phyloP scores from a whole-genome alignment of 2,329 filamentous ascomycete species.

The Verticillium longisporum region DNA sequence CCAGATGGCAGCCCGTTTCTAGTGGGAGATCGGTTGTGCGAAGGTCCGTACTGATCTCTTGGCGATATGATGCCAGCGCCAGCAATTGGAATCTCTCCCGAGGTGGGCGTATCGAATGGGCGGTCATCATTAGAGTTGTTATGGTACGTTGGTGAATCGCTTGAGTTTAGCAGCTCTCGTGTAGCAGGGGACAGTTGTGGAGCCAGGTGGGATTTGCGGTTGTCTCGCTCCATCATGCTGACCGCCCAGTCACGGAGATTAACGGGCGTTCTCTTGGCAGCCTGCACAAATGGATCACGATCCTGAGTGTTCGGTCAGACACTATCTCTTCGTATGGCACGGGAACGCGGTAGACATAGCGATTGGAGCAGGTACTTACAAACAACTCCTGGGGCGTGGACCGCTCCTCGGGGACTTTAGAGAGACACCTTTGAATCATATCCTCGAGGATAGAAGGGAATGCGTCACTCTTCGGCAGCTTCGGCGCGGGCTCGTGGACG shows the following conservation, averaged over 20 bases:
- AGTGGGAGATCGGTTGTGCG: constrained; percentile 44
- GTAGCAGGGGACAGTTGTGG: constrained; percentile 74
- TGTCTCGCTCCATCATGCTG: constrained; percentile 87
- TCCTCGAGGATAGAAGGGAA: constrained; percentile 94
- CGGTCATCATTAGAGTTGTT: constrained; percentile 35
- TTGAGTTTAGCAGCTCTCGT: constrained; percentile 63
- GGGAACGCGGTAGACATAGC: not conserved
- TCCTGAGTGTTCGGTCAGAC: constrained; percentile 50
- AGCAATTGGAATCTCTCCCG: constrained; percentile 64
- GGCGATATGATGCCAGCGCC: constrained; percentile 49
- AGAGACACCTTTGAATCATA: constrained; percentile 93
- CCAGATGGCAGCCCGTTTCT: constrained; percentile 39
- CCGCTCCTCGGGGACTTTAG: constrained; percentile 80
- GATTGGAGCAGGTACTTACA: constrained; percentile 45
- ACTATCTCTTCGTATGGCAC: not conserved
- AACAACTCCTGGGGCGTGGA: constrained; percentile 92
- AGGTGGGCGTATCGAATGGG: constrained; percentile 56
- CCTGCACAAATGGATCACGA: constrained; percentile 88
- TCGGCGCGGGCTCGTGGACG: constrained; percentile 90
- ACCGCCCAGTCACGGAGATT: constrained; percentile 91
- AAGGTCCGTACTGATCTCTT: constrained; percentile 37
- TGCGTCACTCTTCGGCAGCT: constrained; percentile 91
- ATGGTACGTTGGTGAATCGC: constrained; percentile 48
- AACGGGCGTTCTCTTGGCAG: constrained; percentile 92
- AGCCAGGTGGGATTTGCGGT: constrained; percentile 87